Evolutionary conservation across 1,139 yeast genomes (phyloP).

Genomic region (Taiozyma sp.): DNA sequence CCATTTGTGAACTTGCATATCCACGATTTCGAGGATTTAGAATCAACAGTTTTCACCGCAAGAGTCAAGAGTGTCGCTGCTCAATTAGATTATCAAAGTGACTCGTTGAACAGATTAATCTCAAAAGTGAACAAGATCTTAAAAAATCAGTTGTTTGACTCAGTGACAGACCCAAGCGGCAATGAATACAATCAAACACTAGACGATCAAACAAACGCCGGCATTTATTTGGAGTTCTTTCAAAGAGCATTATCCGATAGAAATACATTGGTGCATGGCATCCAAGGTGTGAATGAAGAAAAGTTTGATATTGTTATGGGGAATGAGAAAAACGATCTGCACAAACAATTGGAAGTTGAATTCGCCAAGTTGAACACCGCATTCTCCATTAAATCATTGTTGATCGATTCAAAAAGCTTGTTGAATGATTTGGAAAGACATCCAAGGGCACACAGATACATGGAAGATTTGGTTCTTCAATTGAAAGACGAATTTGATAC

Average conservation of each 20-base stretch:
- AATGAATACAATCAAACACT: conserved; percentile 76
- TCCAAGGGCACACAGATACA: not conserved
- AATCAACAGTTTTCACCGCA: conserved; percentile 16
- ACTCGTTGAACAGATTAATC: conserved; percentile 52
- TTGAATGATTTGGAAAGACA: not conserved
- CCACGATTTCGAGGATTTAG: conserved; percentile 9
- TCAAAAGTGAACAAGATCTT: conserved; percentile 41
- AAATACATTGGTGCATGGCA: conserved; percentile 30
- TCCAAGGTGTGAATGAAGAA: not conserved
- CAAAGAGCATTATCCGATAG: conserved; percentile 58
- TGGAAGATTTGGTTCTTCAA: conserved; percentile 22
- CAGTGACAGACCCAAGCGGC: conserved; percentile 52
- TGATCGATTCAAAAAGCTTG: conserved; percentile 11
- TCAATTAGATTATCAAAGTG: conserved; percentile 55
- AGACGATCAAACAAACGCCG: conserved; percentile 67
- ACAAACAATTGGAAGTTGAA: conserved; percentile 30
- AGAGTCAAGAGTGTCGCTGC: conserved; percentile 22
- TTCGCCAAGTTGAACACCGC: conserved; percentile 5
- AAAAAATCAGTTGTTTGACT: conserved; percentile 40
- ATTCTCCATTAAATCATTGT: conserved; percentile 12
- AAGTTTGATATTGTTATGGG: not conserved
- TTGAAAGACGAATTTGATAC: conserved; percentile 34
- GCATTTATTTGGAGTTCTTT: conserved; percentile 58
- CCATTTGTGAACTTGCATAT: conserved; percentile 12
- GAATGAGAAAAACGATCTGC: conserved; percentile 6